These are phyloP conservation scores for Hypoxylon lienhwacheense DNA, from an alignment of 495 filamentous ascomycete species.

Conservation along the genomic window DNA sequence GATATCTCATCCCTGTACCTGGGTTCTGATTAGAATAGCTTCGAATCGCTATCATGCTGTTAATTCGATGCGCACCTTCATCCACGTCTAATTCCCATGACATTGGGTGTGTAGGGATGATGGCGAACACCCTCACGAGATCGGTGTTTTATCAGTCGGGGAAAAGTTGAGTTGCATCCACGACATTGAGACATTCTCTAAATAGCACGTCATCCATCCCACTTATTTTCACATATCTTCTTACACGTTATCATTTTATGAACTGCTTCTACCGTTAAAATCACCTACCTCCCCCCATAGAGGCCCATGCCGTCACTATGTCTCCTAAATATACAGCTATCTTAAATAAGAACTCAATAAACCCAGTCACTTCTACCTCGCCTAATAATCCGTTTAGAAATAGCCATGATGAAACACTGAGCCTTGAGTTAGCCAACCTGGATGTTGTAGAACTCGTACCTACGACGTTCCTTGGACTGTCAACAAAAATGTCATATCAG, in stretches of 20 bases:
- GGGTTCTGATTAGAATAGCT: slow-evolving; percentile 1
- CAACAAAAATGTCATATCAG: slow-evolving; percentile 35
- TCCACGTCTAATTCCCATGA: slow-evolving; percentile 8
- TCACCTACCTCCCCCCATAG: slow-evolving; percentile 16
- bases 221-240: slow-evolving; percentile 32
- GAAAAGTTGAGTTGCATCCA: slow-evolving; percentile 10
- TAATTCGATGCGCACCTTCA: slow-evolving; percentile 11
- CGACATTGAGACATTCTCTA: slow-evolving; percentile 15
- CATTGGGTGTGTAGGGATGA: neutral
- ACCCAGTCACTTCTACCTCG: slow-evolving; percentile 6
- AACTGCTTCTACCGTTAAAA: slow-evolving; percentile 19
- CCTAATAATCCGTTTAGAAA: slow-evolving; percentile 8
- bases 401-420: neutral
- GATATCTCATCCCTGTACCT: neutral
- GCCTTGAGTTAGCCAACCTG: slow-evolving; percentile 27
- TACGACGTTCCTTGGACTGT: slow-evolving; percentile 10
- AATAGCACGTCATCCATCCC: slow-evolving; percentile 33
- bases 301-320: slow-evolving; percentile 14
- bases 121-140: slow-evolving; percentile 10
- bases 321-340: slow-evolving; percentile 3
- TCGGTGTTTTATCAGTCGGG: slow-evolving; percentile 10
- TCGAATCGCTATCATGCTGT: too few species aligned
- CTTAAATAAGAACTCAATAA: slow-evolving; percentile 10
- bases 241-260: slow-evolving; percentile 10
- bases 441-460: slow-evolving; percentile 5